phyloP scores from a whole-genome alignment of 441 rosid species.

The Viola pubescens region DNA sequence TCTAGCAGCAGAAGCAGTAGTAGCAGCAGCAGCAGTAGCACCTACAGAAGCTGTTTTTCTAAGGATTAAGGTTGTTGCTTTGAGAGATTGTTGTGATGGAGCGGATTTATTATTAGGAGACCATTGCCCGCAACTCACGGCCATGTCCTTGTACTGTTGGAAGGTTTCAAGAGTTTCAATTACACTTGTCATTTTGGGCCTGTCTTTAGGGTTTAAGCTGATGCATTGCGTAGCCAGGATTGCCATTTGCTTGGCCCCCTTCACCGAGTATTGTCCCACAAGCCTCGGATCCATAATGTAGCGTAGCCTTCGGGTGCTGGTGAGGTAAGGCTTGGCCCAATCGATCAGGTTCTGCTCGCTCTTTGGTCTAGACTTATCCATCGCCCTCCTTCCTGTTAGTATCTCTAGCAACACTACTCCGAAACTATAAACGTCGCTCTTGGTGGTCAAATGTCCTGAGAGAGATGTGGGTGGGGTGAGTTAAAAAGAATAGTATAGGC shows the following conservation, averaged over 20 bases:
- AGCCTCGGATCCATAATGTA: constrained; percentile 48
- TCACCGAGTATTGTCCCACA: constrained; percentile 69
- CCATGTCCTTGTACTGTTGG: constrained; percentile 63
- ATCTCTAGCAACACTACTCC: constrained; percentile 84
- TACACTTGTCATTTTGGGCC: constrained; percentile 72
- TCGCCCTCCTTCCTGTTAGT: constrained; percentile 69
- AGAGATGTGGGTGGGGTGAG: neutral
- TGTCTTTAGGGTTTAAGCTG: constrained; percentile 53
- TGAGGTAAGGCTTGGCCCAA: constrained; percentile 55
- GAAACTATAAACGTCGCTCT: constrained; percentile 73
- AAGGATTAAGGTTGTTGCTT: too few species aligned
- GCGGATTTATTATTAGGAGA: too few species aligned
- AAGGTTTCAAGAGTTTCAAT: constrained; percentile 43
- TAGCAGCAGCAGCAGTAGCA: too few species aligned
- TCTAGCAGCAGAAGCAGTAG: too few species aligned
- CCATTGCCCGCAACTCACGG: constrained; percentile 69
- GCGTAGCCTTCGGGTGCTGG: constrained; percentile 42
- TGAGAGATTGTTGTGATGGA: constrained; percentile 24
- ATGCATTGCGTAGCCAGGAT: constrained; percentile 44
- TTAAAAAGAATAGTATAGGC: too few species aligned
- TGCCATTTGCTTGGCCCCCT: constrained; percentile 51
- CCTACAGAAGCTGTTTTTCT: too few species aligned
- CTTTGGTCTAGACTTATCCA: constrained; percentile 54
- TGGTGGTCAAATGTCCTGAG: constrained; percentile 58
- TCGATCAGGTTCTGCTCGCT: constrained; percentile 70